These are phyloP conservation scores for Lanmaoa rubissima DNA, from an alignment of 768 basidiomycete species.

Conservation along the genomic window DNA sequence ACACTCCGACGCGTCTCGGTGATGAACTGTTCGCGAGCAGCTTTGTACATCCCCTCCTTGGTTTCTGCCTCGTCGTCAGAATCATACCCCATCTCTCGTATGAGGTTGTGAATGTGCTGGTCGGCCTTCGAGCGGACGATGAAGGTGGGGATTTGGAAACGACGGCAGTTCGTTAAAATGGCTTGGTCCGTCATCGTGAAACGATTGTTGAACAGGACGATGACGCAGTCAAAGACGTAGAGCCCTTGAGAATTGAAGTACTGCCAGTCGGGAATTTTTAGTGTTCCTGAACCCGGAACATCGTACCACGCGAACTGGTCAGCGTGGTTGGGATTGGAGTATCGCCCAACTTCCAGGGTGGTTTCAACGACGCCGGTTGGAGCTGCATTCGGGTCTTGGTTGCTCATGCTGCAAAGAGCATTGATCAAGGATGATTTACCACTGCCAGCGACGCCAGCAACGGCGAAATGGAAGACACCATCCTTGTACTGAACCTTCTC, in stretches of 20 bases:
- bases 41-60: slow-evolving; percentile 19
- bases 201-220: slow-evolving; percentile 36
- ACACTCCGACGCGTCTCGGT: slow-evolving; percentile 25
- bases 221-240: slow-evolving; percentile 36
- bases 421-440: slow-evolving; percentile 35
- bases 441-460: slow-evolving; percentile 31
- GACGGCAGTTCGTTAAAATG: slow-evolving; percentile 32
- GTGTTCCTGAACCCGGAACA: slow-evolving; percentile 37
- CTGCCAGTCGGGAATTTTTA: slow-evolving; percentile 36
- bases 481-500: slow-evolving; percentile 28
- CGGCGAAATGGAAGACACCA: slow-evolving; percentile 29
- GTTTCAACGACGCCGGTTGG: slow-evolving; percentile 35
- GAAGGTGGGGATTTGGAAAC: slow-evolving; percentile 35
- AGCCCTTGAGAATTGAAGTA: slow-evolving; percentile 40
- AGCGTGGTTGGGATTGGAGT: slow-evolving; percentile 24
- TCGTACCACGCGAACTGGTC: slow-evolving; percentile 37
- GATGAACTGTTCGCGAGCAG: slow-evolving; percentile 30
- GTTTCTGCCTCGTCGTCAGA: slow-evolving; percentile 19
- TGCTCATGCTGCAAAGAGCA: slow-evolving; percentile 32
- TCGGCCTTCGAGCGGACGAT: slow-evolving; percentile 39
- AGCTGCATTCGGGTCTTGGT: slow-evolving; percentile 29
- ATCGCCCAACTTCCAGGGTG: slow-evolving; percentile 30
- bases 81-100: slow-evolving; percentile 29
- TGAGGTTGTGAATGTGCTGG: slow-evolving; percentile 29
- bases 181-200: slow-evolving; percentile 38